A percentile compares a stretch with the other conserved stretches of the same genome.
Evolutionary conservation across 1,284 basidiomycete species (phyloP).

Genomic region (Gomphus bonarii): DNA sequence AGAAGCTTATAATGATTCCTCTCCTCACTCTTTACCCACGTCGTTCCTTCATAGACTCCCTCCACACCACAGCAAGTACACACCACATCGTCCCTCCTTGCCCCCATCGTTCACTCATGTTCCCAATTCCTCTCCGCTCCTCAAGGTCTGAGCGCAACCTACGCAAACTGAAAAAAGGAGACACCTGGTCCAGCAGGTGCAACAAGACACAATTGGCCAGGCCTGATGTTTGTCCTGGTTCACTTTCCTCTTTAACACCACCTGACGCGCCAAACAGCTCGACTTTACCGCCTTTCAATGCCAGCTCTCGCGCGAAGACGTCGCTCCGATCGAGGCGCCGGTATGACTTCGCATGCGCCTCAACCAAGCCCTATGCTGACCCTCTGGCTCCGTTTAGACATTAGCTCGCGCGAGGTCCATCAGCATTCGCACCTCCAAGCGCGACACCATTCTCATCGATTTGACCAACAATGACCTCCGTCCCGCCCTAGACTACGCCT

Average conservation of each 20-base stretch:
- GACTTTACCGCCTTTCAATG: slow-evolving; percentile 2
- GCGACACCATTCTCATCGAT: slow-evolving; percentile 8
- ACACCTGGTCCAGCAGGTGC: background rate
- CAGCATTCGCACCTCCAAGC: background rate
- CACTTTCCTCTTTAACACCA: background rate
- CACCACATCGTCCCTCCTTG: background rate
- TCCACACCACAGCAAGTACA: background rate
- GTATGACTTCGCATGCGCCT: background rate
- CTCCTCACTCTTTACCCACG: slow-evolving; percentile 10
- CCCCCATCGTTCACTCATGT: background rate
- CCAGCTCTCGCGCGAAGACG: background rate
- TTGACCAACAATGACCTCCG: slow-evolving; percentile 9
- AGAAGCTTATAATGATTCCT: background rate
- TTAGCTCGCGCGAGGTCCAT: background rate
- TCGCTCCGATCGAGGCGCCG: background rate
- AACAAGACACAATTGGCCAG: background rate
- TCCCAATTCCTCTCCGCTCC: background rate
- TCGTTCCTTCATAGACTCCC: slow-evolving; percentile 13
- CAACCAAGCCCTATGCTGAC: background rate
- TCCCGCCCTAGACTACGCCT: slow-evolving; percentile 10
- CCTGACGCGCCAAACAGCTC: background rate
- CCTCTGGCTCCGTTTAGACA: background rate
- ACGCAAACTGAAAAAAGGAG: background rate
- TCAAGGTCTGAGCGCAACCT: slow-evolving; percentile 2
- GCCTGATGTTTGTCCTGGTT: background rate